Evolutionary conservation across 2,329 filamentous ascomycete genomes (phyloP).

Genomic region (Aspergillus calidoustus): DNA sequence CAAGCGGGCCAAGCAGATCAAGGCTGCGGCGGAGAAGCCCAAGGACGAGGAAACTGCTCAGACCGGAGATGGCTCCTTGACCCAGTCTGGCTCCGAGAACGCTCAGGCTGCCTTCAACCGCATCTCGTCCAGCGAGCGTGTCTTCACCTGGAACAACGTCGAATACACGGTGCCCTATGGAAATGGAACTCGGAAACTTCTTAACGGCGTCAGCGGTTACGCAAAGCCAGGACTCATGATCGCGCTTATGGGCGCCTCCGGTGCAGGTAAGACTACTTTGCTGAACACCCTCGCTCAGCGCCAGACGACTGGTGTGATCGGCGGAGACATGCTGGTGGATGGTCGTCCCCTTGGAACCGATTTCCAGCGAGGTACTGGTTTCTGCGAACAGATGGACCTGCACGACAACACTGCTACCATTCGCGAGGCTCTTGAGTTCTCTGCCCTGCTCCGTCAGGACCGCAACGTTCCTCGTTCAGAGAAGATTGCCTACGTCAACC

Average conservation of each 20-base stretch:
- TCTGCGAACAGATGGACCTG: slow-evolving; percentile 73
- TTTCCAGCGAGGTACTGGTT: slow-evolving; percentile 72
- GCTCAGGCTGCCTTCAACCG: slow-evolving; percentile 40
- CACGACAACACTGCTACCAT: slow-evolving; percentile 70
- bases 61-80: slow-evolving; percentile 30
- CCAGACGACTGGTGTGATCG: slow-evolving; percentile 66
- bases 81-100: slow-evolving; percentile 28
- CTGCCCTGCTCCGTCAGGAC: slow-evolving; percentile 67
- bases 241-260: slow-evolving; percentile 79
- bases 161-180: slow-evolving; percentile 71
- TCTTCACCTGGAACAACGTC: slow-evolving; percentile 74
- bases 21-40: slow-evolving; percentile 49
- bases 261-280: slow-evolving; percentile 82
- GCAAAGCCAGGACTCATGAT: slow-evolving; percentile 80
- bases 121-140: slow-evolving; percentile 62
- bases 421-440: slow-evolving; percentile 71
- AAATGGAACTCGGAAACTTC: slow-evolving; percentile 61
- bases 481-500: slow-evolving; percentile 69
- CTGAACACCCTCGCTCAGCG: slow-evolving; percentile 78
- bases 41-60: slow-evolving; percentile 64
- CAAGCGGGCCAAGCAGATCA: slow-evolving; percentile 61
- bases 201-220: slow-evolving; percentile 75
- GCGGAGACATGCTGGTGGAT: slow-evolving; percentile 74
- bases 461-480: slow-evolving; percentile 58
- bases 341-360: slow-evolving; percentile 63